Percentiles rank a stretch among this genome's conserved stretches.
Conservation (phyloP, 1,284 basidiomycete genomes). For the Grifola frondosa region DNA sequence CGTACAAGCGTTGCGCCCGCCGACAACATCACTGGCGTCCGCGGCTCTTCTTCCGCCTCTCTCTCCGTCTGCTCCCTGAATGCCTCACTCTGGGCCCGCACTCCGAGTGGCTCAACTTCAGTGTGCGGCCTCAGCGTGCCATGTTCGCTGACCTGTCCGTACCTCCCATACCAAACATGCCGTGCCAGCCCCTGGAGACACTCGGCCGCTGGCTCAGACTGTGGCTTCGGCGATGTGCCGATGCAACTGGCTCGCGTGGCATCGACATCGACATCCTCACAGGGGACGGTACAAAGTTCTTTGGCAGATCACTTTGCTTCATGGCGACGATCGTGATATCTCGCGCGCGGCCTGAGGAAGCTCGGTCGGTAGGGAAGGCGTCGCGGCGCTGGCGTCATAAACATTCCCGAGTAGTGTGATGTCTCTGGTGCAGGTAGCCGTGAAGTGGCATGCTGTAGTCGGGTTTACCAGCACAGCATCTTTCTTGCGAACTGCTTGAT, state of each 20-base stretch:
- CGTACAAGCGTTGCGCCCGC: constrained; percentile 69
- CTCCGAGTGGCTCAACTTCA: constrained; percentile 44
- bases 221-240: constrained; percentile 70
- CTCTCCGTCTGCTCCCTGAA: constrained; percentile 43
- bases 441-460: constrained; percentile 85
- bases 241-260: constrained; percentile 64
- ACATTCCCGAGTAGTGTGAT: constrained; percentile 74
- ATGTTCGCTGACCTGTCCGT: constrained; percentile 41
- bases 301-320: constrained; percentile 19
- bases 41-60: constrained; percentile 29
- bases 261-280: constrained; percentile 35
- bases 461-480: constrained; percentile 41
- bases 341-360: constrained; percentile 64
- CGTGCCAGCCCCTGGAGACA: constrained; percentile 38
- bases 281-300: constrained; percentile 28
- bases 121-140: constrained; percentile 31
- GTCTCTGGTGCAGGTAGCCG: constrained; percentile 79
- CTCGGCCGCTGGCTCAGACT: constrained; percentile 74
- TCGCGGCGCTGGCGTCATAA: constrained; percentile 60
- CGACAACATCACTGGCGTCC: constrained; percentile 40
- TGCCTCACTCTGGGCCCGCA: constrained; percentile 55
- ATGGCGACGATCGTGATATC: constrained; percentile 39
- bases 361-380: constrained; percentile 55
- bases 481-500: constrained; percentile 26
- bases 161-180: constrained; percentile 49